Base-by-base conservation (phyloP, 176 grass and related monocot species). In the Microstegium vimineum region DNA sequence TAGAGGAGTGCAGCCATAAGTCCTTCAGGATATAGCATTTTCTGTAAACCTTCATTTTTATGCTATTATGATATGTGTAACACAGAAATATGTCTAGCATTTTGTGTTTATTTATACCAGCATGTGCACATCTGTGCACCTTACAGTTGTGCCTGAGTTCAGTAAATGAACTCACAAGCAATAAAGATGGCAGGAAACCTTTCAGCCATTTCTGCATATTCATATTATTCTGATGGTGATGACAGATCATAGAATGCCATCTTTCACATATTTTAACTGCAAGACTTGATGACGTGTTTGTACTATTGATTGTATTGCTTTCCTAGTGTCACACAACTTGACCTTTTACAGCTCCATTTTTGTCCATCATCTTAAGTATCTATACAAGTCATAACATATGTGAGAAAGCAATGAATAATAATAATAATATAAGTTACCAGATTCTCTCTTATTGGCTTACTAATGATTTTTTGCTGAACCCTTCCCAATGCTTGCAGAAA, bases 401-500 rank as follows among this genome's bases (percentile, higher is more conserved):
- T 52, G 67, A 83, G 25, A 85, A 81, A 71, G 16, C 5, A 81
- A 22, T 38, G 5, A 49, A 85, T 68, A 64, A 30, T n/a, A n/a
- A n/a, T n/a, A n/a, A n/a, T 78, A 68, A 41, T 71, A 61, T 61
- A 57, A 86, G 56, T 78, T 33, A 75, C 35, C 17, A 81, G 17
- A 30, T 83, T 75, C 7, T 84, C 34, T 86, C 47, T 33, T 71
- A 46, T 81, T 71, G 9, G 69, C 9, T 73, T 73, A 27, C 59
- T 62, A 23, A 57, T 47, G 18, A 37, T 83, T 62, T 64, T 84
- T 22, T 20, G 11, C 75, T 26, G 74, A n/a, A n/a, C 9, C 13
- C 22, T 74, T 67, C 41, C 59, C 22, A 49, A 77, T 86, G 7
- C 81, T 79, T 77, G 71, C 93, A 99, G 88, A 87, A 99, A 92